These are phyloP conservation scores for Mortierella sp. DNA, from an alignment of 371 early-diverging fungal species.

Conservation along the genomic window DNA sequence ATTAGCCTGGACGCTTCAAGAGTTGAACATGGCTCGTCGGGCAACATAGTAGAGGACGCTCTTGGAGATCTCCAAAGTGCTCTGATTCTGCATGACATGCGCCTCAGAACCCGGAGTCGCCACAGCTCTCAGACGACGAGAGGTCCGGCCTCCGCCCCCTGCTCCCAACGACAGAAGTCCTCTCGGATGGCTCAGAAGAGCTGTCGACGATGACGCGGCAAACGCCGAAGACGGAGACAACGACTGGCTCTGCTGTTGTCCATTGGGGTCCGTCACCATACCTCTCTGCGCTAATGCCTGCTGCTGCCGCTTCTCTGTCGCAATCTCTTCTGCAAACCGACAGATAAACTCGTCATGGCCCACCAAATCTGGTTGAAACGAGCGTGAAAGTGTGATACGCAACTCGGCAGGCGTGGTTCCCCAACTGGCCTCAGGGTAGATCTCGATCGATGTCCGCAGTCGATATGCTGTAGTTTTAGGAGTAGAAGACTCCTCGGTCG, in stretches of 20 bases:
- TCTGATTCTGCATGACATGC: slow-evolving; percentile 32
- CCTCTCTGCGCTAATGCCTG: neutral
- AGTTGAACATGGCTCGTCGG: slow-evolving; percentile 30
- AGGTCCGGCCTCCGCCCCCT: neutral
- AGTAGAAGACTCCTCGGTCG: neutral
- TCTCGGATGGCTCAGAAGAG: neutral
- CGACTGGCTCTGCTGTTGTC: neutral
- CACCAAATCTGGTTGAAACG: slow-evolving; percentile 50
- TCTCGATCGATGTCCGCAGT: slow-evolving; percentile 51
- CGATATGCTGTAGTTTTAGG: slow-evolving; percentile 21
- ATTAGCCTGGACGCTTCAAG: neutral
- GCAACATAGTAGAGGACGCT: slow-evolving; percentile 30
- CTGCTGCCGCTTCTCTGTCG: slow-evolving; percentile 34
- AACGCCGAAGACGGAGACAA: neutral
- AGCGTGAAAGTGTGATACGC: slow-evolving; percentile 45
- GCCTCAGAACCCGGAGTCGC: slow-evolving; percentile 4
- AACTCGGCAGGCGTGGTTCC: slow-evolving; percentile 35
- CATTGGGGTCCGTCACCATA: neutral
- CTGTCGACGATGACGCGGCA: neutral
- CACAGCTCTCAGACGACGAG: neutral
- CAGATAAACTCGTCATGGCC: slow-evolving; percentile 58
- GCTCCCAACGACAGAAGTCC: neutral
- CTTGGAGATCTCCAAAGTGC: slow-evolving; percentile 53
- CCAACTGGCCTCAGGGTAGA: slow-evolving; percentile 50
- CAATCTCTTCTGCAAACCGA: slow-evolving; percentile 53